phyloP scores from a whole-genome alignment of 2,329 filamentous ascomycete genomes.

The Paraphaeosphaeria minitans region DNA sequence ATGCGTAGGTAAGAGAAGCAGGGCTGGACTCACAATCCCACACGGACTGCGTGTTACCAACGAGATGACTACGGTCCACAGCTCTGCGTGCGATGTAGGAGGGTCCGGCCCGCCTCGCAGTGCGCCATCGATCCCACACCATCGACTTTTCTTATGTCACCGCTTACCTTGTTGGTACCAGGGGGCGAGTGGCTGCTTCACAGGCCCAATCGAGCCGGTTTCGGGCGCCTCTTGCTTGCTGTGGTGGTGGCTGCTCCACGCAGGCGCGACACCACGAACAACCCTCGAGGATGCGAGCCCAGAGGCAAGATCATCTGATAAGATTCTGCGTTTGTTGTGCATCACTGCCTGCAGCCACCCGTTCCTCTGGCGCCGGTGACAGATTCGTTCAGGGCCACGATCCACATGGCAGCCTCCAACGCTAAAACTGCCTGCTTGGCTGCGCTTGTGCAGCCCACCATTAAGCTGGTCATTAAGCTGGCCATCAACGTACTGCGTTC shows the following conservation, averaged over 20 bases:
- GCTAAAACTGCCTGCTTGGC: neutral
- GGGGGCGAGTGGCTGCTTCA: neutral
- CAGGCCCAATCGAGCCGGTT: neutral
- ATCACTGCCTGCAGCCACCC: neutral
- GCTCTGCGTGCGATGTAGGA: neutral
- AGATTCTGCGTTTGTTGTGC: neutral
- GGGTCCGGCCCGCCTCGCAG: neutral
- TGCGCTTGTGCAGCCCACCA: neutral
- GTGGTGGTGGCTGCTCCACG: neutral
- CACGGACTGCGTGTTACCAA: neutral
- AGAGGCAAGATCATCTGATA: constrained; percentile 5
- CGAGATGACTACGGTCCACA: neutral
- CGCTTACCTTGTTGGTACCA: neutral
- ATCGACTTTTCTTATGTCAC: constrained; percentile 9
- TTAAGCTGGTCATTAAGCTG: neutral
- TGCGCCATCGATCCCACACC: constrained; percentile 12
- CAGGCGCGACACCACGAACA: neutral
- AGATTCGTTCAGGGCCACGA: neutral
- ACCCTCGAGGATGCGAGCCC: neutral
- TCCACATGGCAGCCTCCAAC: neutral
- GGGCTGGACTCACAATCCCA: neutral
- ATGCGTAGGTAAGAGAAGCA: neutral
- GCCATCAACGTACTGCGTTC: neutral
- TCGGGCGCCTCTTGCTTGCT: constrained; percentile 1
- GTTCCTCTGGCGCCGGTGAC: neutral